Evolutionary conservation across 1,284 basidiomycete genomes (phyloP).

Genomic region (Rhodotorula sp.): DNA sequence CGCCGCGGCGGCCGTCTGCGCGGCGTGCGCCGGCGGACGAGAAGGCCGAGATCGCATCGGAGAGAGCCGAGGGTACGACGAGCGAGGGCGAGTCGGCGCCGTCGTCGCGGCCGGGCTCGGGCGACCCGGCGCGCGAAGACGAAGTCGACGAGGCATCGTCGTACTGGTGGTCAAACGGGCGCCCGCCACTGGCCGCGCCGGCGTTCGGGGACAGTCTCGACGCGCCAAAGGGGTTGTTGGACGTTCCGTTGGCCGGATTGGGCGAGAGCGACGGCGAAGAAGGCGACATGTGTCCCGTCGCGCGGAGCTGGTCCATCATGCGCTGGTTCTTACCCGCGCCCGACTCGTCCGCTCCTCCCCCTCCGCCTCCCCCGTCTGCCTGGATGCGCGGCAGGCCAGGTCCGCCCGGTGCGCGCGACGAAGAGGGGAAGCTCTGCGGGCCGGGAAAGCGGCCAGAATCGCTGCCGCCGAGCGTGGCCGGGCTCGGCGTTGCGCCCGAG

Average conservation of each 20-base stretch:
- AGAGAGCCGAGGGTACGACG: slow-evolving; percentile 19
- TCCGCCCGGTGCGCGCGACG: neutral
- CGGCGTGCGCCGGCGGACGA: slow-evolving; percentile 26
- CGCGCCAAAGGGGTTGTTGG: slow-evolving; percentile 6
- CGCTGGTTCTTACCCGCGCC: slow-evolving; percentile 27
- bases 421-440: neutral
- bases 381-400: neutral
- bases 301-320: slow-evolving; percentile 24
- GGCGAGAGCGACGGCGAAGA: slow-evolving; percentile 20
- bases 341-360: too few relatives aligned
- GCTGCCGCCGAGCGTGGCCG: slow-evolving; percentile 12
- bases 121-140: slow-evolving; percentile 3
- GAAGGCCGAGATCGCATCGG: slow-evolving; percentile 36
- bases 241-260: slow-evolving; percentile 19
- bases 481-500: slow-evolving; percentile 11
- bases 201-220: slow-evolving; percentile 1
- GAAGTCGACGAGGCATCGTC: neutral
- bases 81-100: slow-evolving; percentile 5
- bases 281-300: neutral
- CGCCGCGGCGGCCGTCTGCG: slow-evolving; percentile 35
- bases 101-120: neutral
- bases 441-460: slow-evolving; percentile 15
- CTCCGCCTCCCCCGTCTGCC: neutral
- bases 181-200: neutral
- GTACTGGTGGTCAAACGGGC: neutral